These are phyloP conservation scores for Conoideocrella luteorostrata DNA, from an alignment of 2,329 filamentous ascomycete species.

Conservation along the genomic window DNA sequence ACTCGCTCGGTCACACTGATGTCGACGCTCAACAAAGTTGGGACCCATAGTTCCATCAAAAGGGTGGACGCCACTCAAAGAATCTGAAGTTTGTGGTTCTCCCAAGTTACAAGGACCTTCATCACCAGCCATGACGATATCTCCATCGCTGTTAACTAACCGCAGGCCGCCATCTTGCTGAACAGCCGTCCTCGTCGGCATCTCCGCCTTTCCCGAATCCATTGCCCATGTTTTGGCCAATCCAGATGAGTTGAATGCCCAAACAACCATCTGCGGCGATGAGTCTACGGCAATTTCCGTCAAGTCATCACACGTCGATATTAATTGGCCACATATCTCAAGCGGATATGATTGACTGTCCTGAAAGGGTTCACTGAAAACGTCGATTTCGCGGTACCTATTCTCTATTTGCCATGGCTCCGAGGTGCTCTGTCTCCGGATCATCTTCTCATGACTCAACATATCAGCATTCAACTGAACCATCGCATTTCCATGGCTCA, in stretches of 20 bases:
- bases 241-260: slow-evolving; percentile 28
- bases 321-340: slow-evolving; percentile 23
- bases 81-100: neutral
- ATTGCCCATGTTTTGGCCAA: slow-evolving; percentile 27
- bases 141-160: slow-evolving; percentile 23
- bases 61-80: slow-evolving; percentile 5
- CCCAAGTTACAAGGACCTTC: neutral
- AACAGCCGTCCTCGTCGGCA: slow-evolving; percentile 15
- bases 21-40: slow-evolving; percentile 7
- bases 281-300: slow-evolving; percentile 26
- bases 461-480: slow-evolving; percentile 6
- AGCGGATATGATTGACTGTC: slow-evolving; percentile 19
- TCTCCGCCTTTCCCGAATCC: slow-evolving; percentile 16
- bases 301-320: slow-evolving; percentile 24
- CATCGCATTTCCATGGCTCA: slow-evolving; percentile 13
- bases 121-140: slow-evolving; percentile 21
- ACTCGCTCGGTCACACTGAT: slow-evolving; percentile 7
- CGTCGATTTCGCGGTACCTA: slow-evolving; percentile 15
- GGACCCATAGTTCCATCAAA: slow-evolving; percentile 11
- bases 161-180: slow-evolving; percentile 27
- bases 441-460: slow-evolving; percentile 6
- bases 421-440: slow-evolving; percentile 10
- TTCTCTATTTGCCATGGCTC: slow-evolving; percentile 15
- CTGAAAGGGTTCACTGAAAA: slow-evolving; percentile 12
- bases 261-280: slow-evolving; percentile 27